phyloP scores from a whole-genome alignment of 2,329 filamentous ascomycete species.

The Fusarium dimerum region DNA sequence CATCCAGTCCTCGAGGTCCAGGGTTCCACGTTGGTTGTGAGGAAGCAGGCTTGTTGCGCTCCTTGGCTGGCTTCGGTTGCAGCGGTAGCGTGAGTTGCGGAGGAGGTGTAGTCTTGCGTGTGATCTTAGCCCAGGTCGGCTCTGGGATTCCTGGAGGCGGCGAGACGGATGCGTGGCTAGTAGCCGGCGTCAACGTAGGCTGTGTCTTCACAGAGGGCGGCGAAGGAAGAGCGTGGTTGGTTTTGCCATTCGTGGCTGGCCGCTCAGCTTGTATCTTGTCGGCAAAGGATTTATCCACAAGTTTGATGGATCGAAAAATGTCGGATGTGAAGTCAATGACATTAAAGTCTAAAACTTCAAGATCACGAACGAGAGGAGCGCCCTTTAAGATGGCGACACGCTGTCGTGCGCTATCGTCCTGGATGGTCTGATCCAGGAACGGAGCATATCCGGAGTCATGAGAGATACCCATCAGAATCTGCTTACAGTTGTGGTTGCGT shows the following conservation, averaged over 20 bases:
- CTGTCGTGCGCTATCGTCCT: slow-evolving; percentile 42
- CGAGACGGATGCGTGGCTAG: slow-evolving; percentile 26
- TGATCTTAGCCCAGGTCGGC: slow-evolving; percentile 42
- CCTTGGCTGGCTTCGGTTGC: slow-evolving; percentile 30
- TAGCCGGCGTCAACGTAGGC: slow-evolving; percentile 24
- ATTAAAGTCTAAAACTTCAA: slow-evolving; percentile 47
- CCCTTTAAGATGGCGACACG: slow-evolving; percentile 59
- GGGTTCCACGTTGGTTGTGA: slow-evolving; percentile 49
- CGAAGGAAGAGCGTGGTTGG: slow-evolving; percentile 9
- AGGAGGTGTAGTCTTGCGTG: slow-evolving; percentile 43
- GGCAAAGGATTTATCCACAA: slow-evolving; percentile 37
- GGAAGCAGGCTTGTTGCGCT: slow-evolving; percentile 19
- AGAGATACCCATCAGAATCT: slow-evolving; percentile 62
- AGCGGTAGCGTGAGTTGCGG: slow-evolving; percentile 43
- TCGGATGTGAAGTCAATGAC: slow-evolving; percentile 47
- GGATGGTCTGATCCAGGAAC: slow-evolving; percentile 56
- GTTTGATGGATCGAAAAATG: slow-evolving; percentile 57
- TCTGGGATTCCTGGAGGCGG: slow-evolving; percentile 11
- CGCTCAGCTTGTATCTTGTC: slow-evolving; percentile 1
- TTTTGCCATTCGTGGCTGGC: slow-evolving; percentile 1
- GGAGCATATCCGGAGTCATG: slow-evolving; percentile 63
- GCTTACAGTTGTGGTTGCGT: slow-evolving; percentile 61
- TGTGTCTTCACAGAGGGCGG: slow-evolving; percentile 11
- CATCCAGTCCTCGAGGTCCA: slow-evolving; percentile 55
- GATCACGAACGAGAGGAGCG: slow-evolving; percentile 49